Base-by-base conservation (phyloP, 2,329 filamentous ascomycete genomes). In the Phyllosticta capitalensis region DNA sequence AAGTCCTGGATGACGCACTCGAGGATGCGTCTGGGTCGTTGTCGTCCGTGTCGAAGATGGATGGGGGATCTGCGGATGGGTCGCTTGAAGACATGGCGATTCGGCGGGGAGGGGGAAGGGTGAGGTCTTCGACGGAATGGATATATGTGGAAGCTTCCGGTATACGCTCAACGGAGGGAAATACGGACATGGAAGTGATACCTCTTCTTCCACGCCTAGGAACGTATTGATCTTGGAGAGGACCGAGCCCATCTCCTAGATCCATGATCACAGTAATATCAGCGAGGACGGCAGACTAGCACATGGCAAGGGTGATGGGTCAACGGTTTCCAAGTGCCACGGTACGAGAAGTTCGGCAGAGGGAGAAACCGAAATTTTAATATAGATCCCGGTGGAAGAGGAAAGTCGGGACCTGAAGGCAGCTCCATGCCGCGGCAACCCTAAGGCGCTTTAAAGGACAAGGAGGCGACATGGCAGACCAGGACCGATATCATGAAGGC, bases 41-140 rank as follows among this genome's bases (percentile, higher is more conserved):
- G n/a, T 55, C 48, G 6, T 60, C 53, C 5, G 9, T 17, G 22
- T 53, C 54, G 30, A 60, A 60, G 26, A 60, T 50, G 6, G 58
- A 60, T 21, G 58, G 58, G 30, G 28, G 26, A 20, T 60, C 54
- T 55, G 58, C 53, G 17, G 58, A 60, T 7, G 45, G 22, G 30
- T 38, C 30, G 28, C 48, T 54, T 30, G 58, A 60, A 6, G 58
- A 60, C 30, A 56, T 20, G 49, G 49, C 49, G 30, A 38, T 49
- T 33, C 51, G 51, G 52, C 54, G 33, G 33, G 9, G 30, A 38
- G 30, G 30, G 30, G 5, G 12, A 14, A 38, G 30, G 30, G 22
- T 53, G 21, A 1, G 9, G 20, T 58, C 50, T 1, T 48, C 17
- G 5, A 12, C 30, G 30, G 52, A 22, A 9, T 59, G 24, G 52